phyloP scores from a whole-genome alignment of 2,329 filamentous ascomycete species.

The Tolypocladium album region DNA sequence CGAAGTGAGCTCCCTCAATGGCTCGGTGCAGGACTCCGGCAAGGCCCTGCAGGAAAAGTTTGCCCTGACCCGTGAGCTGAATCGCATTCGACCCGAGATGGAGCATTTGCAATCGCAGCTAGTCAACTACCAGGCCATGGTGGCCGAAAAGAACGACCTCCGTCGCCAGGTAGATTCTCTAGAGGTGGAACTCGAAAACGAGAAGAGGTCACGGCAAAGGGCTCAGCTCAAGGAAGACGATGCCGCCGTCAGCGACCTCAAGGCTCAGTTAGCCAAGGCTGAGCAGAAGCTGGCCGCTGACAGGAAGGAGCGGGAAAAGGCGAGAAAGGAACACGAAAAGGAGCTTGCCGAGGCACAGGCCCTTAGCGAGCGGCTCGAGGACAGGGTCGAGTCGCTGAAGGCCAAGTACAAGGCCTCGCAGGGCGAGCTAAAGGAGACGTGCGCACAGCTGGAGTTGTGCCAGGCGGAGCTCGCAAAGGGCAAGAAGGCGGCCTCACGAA shows the following conservation, averaged over 20 bases:
- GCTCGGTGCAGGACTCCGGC: conserved; percentile 56
- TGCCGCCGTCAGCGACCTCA: conserved; percentile 31
- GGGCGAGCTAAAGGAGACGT: conserved; percentile 58
- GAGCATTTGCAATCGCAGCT: conserved; percentile 46
- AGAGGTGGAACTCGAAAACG: conserved; percentile 74
- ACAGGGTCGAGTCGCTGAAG: conserved; percentile 58
- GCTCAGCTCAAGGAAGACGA: conserved; percentile 21
- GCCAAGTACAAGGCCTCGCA: conserved; percentile 60
- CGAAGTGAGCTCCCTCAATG: conserved; percentile 60
- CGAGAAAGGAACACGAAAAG: conserved; percentile 36
- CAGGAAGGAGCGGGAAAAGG: conserved; percentile 34
- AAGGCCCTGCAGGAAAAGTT: conserved; percentile 55
- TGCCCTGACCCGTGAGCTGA: conserved; percentile 39
- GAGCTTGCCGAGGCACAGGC: conserved; percentile 49
- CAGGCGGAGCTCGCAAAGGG: conserved; percentile 31
- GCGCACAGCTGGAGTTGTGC: conserved; percentile 26
- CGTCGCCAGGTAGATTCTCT: conserved; percentile 67
- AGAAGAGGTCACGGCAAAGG: conserved; percentile 36
- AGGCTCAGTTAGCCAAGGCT: conserved; percentile 21
- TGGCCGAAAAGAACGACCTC: conserved; percentile 70
- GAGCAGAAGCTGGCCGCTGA: conserved; percentile 27
- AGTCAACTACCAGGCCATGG: conserved; percentile 51
- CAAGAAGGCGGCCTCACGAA: conserved; percentile 7
- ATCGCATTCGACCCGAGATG: conserved; percentile 41
- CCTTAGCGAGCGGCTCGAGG: conserved; percentile 55